Percentiles rank a stretch among this genome's conserved stretches.
Conservation (phyloP, 2,329 filamentous ascomycete genomes). For the Hypoxylon sp. region DNA sequence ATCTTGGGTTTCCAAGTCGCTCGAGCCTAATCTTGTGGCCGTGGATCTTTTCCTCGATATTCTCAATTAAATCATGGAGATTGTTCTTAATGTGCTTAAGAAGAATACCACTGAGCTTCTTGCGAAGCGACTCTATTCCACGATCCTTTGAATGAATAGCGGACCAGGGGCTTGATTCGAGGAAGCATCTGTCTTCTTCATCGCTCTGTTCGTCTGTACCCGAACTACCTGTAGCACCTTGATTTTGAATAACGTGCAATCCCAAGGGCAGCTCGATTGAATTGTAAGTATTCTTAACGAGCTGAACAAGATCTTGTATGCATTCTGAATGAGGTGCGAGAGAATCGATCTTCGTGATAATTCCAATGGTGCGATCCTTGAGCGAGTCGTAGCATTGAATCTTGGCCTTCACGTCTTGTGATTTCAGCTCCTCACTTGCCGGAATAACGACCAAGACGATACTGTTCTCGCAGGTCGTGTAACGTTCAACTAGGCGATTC, state of each 20-base stretch:
- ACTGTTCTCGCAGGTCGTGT: slow-evolving; percentile 71
- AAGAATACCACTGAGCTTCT: slow-evolving; percentile 57
- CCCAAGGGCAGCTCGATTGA: slow-evolving; percentile 59
- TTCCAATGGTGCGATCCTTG: slow-evolving; percentile 66
- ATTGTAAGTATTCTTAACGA: slow-evolving; percentile 54
- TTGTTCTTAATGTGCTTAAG: slow-evolving; percentile 53
- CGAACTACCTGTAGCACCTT: slow-evolving; percentile 53
- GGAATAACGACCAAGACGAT: slow-evolving; percentile 71
- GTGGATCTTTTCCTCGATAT: slow-evolving; percentile 48
- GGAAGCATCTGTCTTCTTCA: slow-evolving; percentile 53
- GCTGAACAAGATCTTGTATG: slow-evolving; percentile 57
- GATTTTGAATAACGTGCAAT: slow-evolving; percentile 70
- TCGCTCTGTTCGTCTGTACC: slow-evolving; percentile 52
- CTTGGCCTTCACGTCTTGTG: slow-evolving; percentile 66
- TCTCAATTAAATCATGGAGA: slow-evolving; percentile 49
- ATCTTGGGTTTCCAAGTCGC: slow-evolving; percentile 50
- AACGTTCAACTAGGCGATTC: slow-evolving; percentile 61
- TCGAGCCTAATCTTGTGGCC: slow-evolving; percentile 38
- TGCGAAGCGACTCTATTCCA: slow-evolving; percentile 56
- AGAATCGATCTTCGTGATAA: slow-evolving; percentile 71
- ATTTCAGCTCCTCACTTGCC: slow-evolving; percentile 65
- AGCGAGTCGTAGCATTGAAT: slow-evolving; percentile 61
- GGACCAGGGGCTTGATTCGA: slow-evolving; percentile 52
- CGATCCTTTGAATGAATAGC: slow-evolving; percentile 51
- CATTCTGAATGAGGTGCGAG: slow-evolving; percentile 57